Base-by-base conservation (phyloP, 1,139 yeast genomes). In the Ogataea hybrid region DNA sequence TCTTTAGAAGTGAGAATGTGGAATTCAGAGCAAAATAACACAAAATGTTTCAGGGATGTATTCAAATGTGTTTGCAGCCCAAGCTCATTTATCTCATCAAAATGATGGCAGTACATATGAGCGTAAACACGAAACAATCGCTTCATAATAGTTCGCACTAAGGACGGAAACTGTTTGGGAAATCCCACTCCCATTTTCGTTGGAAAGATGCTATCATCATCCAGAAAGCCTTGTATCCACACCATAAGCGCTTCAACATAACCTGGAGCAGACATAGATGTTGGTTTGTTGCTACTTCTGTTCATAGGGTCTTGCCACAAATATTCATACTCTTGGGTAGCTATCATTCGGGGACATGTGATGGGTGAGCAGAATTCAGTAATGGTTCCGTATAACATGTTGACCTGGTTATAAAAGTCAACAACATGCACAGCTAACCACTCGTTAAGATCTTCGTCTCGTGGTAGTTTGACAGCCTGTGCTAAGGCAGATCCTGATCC, bases 21-120 rank as follows among this genome's bases (percentile, higher is more conserved):
- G 58, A 92, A 94, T 63, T 92, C 96, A 56, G 79, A 83, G 44
- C 88, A 79, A 63, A 92, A 92, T 53, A 90, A 71, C 35, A 90
- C 90, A 61, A 88, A 92, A 62, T 92, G 99, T 67, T 94, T 92
- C 58, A 92, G 79, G 56, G 95, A 84, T 5, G 99, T 92, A 62
- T 92, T 92, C 53, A 92, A 72, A 57, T 92, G 96, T 21, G 95
- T 85, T 63, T 90, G 96, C 54, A 92, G 70, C 2, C 96, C 96
- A 54, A 92, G 71, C 59, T 90, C 97, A 33, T 89, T 78, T 43
- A 92, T 85, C 62, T 90, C 96, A 62, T 89, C 96, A 65, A 92
- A 92, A 63, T 92, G 99, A 59, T 92, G 97, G 59, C 98, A 92
- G 64, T 92, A 92, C 34, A 92, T 87, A 66, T 92, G 99, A 3